Base-by-base conservation (phyloP, 1,139 yeast species). In the Hansenula sp. region DNA sequence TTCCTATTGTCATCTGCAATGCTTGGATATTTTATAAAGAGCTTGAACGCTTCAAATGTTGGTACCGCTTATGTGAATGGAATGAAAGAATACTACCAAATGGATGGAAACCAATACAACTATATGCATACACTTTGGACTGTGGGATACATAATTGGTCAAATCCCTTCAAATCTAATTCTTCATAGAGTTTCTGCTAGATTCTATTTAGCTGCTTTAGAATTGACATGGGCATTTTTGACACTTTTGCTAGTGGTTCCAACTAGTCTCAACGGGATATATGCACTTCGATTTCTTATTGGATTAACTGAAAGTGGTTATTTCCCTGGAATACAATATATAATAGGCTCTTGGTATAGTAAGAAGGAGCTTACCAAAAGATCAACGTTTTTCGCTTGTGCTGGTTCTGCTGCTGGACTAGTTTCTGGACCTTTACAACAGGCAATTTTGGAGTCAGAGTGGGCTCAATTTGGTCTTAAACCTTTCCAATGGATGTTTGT, bases 291-390 rank as follows among this genome's bases (percentile, higher is more conserved):
- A n/a, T 27, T 27, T 10, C 59, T 78, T 26, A 55, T 77, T 34
- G 85, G 83, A 0, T 57, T 75, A 11, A 63, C 70, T 6, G 84
- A 77, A 54, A 64, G 78, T 8, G 79, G 80, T 0, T 72, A 74
- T 44, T 76, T 75, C 55, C 82, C 82, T 2, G 74, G 73, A 16
- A 63, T 75, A 42, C 71, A 29, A 18, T 29, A 29, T 29, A 8
- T 29, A 6, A 21, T 31, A 3, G 79, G 79, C 3, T 63, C 71
- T n/a, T 71, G 73, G 68, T 71, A 71, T 48, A 55, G 57, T 26
- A 60, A 61, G 2, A 57, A 57, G 9, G 79, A 75, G 45, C 57
- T 73, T 29, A 64, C 70, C 30, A 67, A 73, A 42, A 57, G 83
- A 45, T 66, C 76, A 25, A 66, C 76, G 31, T 69, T 62, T 37